phyloP scores from a whole-genome alignment of 495 filamentous ascomycete genomes.

The Penicillium herquei region DNA sequence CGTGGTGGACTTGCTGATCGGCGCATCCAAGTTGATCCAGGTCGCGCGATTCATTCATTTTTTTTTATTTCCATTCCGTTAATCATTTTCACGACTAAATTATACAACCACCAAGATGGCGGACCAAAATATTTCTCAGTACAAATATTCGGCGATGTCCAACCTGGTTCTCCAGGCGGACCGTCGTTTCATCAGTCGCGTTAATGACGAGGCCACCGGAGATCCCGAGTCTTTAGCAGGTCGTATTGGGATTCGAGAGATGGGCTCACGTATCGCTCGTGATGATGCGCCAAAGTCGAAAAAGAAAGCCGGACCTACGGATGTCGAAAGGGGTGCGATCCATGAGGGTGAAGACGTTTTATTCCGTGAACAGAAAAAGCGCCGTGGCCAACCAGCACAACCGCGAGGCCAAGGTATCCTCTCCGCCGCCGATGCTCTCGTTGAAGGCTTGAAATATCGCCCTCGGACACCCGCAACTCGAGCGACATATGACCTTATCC shows the following conservation, averaged over 20 bases:
- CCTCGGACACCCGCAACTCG: slow-evolving; percentile 89
- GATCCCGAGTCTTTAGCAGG: slow-evolving; percentile 97
- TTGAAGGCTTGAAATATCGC: slow-evolving; percentile 84
- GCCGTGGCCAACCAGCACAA: slow-evolving; percentile 68
- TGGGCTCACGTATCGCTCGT: slow-evolving; percentile 80
- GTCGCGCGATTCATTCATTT: slow-evolving; percentile 32
- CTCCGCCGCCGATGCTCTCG: slow-evolving; percentile 76
- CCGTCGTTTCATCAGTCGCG: slow-evolving; percentile 87
- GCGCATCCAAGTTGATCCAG: slow-evolving; percentile 30
- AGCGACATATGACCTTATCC: slow-evolving; percentile 93
- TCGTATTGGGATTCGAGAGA: slow-evolving; percentile 86
- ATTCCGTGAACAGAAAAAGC: slow-evolving; percentile 82
- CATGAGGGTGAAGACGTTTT: slow-evolving; percentile 85
- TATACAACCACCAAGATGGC: slow-evolving; percentile 59
- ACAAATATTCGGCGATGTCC: slow-evolving; percentile 99
- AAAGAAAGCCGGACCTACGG: slow-evolving; percentile 61
- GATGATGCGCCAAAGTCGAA: slow-evolving; percentile 80
- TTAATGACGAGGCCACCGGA: slow-evolving; percentile 91
- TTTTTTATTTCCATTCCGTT: slow-evolving; percentile 17
- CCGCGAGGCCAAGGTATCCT: slow-evolving; percentile 77
- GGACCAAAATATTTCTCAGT: slow-evolving; percentile 94
- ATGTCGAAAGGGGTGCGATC: slow-evolving; percentile 73
- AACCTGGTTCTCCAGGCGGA: slow-evolving; percentile 99
- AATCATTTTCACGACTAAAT: slow-evolving; percentile 15
- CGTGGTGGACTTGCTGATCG: slow-evolving; percentile 33